Evolutionary conservation across 164 flowering plant genomes (phyloP), one percentile per base, ranked within the genome.

Genomic region (Vitis labrusca): DNA sequence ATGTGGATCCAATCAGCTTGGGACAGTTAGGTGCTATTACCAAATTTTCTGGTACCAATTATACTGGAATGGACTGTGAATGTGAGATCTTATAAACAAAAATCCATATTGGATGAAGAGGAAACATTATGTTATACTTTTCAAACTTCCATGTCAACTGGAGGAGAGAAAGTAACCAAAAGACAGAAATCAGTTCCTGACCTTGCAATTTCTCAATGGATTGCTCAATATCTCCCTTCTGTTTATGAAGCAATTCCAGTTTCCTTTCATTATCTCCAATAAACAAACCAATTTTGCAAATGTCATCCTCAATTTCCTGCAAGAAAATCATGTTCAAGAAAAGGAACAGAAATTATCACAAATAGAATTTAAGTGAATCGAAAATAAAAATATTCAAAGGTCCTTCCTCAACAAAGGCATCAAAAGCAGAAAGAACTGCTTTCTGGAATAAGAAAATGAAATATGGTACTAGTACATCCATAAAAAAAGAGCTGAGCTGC

Each of bases 181-280:
- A 63, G 32, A 37, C 44, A 23, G 2, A 23, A 10, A 73, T 27
- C 55, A 44, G 59, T 54, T 67, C 11, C 65, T 13, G 63, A 85
- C 88, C 89, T 84, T 83, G 75, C 76, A 80, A 70, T 27, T 52
- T 32, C 29, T 19, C 44, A 57, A 86, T 50, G 32, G 17, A 71
- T 65, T 74, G 55, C 73, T 78, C 76, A 47, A 82, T 59, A 29
- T 11, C 62, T 13, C 44, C 44, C 80, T 67, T 80, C 55, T 63
- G 27, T 37, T 52, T 44, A 9, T 66, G 13, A 9, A 83, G 82
- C 48, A 2, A 3, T 50, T 73, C 61, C 66, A 83, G 56, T 14
- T 23, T 50, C 11, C 27, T 51, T 63, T 87, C 85, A 59, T 8
- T 65, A 0, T 37, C 54, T 52, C 75, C 77, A 69, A 85, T 69